These are phyloP conservation scores for Amphicarpaea edgeworthii DNA, from an alignment of 306 rosid genomes.

Conservation along the genomic window DNA sequence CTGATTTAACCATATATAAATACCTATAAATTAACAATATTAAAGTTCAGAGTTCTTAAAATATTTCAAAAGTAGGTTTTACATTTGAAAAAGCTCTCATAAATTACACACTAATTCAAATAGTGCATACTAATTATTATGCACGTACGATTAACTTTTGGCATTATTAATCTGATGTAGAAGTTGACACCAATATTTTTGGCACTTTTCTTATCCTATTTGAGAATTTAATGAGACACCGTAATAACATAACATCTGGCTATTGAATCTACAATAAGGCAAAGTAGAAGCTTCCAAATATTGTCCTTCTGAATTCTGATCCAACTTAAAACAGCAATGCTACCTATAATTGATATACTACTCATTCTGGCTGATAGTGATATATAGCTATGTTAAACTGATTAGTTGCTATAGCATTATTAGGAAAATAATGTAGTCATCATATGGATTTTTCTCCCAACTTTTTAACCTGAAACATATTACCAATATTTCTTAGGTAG, in stretches of 20 bases:
- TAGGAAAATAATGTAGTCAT: too few species aligned
- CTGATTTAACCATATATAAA: not conserved
- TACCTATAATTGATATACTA: not conserved
- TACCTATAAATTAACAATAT: not conserved
- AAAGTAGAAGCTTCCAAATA: not conserved
- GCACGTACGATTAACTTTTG: not conserved
- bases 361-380: not conserved
- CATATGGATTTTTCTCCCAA: not conserved
- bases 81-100: not conserved
- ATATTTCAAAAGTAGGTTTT: not conserved
- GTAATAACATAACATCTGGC: not conserved
- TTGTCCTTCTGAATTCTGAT: not conserved
- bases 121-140: not conserved
- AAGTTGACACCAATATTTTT: not conserved
- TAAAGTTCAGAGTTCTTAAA: not conserved
- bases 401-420: not conserved
- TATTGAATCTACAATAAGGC: not conserved
- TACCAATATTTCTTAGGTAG: not conserved
- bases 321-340: not conserved
- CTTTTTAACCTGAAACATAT: not conserved
- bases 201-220: not conserved
- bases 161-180: not conserved
- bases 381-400: not conserved
- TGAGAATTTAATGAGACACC: not conserved
- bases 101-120: not conserved